phyloP scores from a whole-genome alignment of 305 asterid genomes.

The Salvia sclarea region DNA sequence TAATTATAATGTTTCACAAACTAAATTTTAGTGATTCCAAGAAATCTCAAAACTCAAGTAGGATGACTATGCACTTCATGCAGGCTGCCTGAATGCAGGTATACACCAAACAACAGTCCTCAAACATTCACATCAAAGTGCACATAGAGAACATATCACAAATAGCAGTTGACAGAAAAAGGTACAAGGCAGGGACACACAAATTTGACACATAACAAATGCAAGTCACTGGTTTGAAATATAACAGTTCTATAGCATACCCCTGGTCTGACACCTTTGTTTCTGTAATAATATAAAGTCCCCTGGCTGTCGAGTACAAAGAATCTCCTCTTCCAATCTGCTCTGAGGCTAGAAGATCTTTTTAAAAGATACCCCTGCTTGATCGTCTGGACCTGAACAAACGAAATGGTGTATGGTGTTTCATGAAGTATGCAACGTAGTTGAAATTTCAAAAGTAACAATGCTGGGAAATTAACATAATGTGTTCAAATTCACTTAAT shows the following conservation, averaged over 20 bases:
- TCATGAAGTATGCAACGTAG: conserved; percentile 10
- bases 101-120: conserved; percentile 1
- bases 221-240: conserved; percentile 33
- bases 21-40: conserved; percentile 3
- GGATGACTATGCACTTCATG: conserved; percentile 14
- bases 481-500: not conserved
- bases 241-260: conserved; percentile 41
- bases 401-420: conserved; percentile 20
- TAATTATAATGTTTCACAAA: not conserved
- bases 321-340: conserved; percentile 97
- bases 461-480: conserved; percentile 18
- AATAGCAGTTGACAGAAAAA: conserved; percentile 11
- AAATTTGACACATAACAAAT: conserved; percentile 16
- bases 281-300: conserved; percentile 78
- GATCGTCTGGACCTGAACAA: conserved; percentile 71
- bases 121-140: conserved; percentile 20
- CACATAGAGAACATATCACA: conserved; percentile 17
- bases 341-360: conserved; percentile 90
- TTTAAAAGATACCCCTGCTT: conserved; percentile 95
- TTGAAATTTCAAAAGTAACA: conserved; percentile 14
- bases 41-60: conserved; percentile 23
- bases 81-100: conserved; percentile 17
- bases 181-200: conserved; percentile 24
- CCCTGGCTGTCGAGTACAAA: conserved; percentile 91
- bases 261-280: conserved; percentile 69